Conservation (phyloP, 148 eudicot species). For the Cornus controversa region DNA sequence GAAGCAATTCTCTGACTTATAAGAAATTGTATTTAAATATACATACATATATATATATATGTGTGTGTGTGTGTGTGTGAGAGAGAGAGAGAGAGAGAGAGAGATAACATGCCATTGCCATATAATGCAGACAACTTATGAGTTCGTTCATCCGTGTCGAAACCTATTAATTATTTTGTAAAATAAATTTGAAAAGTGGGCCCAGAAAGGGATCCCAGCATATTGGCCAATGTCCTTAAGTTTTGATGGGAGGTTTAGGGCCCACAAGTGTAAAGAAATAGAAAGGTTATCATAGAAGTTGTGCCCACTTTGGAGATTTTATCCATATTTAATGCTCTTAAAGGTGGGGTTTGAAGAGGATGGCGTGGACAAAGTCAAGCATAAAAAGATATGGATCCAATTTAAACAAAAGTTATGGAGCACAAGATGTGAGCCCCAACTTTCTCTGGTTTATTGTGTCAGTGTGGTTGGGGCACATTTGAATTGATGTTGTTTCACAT, state of each 20-base stretch:
- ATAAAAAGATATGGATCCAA: not conserved
- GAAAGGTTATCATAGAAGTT: not conserved
- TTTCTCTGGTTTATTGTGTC: not conserved
- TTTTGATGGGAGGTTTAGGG: not conserved
- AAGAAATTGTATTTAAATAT: too few species aligned
- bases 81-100: too few species aligned
- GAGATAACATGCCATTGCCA: too few species aligned
- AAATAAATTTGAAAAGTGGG: not conserved
- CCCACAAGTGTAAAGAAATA: not conserved
- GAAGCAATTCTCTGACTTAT: too few species aligned
- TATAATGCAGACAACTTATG: too few species aligned
- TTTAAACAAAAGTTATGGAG: not conserved
- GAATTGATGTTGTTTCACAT: constrained; percentile 10
- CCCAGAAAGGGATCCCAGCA: not conserved
- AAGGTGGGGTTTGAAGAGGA: not conserved
- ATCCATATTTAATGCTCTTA: not conserved
- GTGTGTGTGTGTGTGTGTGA: too few species aligned
- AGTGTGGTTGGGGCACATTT: constrained; percentile 5
- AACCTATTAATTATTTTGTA: too few species aligned
- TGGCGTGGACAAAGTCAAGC: not conserved
- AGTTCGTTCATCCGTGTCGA: too few species aligned
- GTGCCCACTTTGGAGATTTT: constrained; percentile 6
- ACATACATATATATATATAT: too few species aligned
- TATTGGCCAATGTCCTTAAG: not conserved
- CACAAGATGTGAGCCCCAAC: not conserved